Base-by-base conservation (phyloP, 2,329 filamentous ascomycete genomes). In the Arthrobotrys iridis region DNA sequence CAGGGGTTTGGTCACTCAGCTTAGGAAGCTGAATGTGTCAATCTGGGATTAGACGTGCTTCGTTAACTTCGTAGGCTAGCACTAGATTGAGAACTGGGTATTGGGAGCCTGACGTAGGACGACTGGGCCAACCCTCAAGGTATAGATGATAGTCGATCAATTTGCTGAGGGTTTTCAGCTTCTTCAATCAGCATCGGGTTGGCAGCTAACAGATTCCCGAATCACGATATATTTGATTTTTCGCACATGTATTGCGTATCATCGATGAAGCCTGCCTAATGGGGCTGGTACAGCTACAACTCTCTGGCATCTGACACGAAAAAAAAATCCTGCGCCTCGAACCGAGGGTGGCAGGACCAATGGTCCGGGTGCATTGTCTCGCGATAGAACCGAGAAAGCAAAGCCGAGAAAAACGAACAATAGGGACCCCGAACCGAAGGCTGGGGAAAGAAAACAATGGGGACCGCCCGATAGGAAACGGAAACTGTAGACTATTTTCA, bases 311-410 rank as follows among this genome's bases (percentile, higher is more conserved):
- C 59, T 73, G 68, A 65, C 45, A 30, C 52, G 68, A 73, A 59
- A 41, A 59, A n/a, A 33, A 50, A 46, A 37, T 65, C 33, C 22
- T 65, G 52, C 68, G 59, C 60, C 68, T 66, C 68, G 68, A 66
- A 60, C 60, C 68, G 68, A 73, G 68, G 68, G 48, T 72, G 67
- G 60, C n/a, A 64, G 57, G 68, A 73, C 68, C 68, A 37, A 45
- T 24, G 22, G 52, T 20, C 22, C 60, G 68, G 68, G 40, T 60
- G 55, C 18, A 55, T 73, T 66, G 68, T 73, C 40, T 37, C 26
- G 37, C 60, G 59, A 64, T 37, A 72, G 67, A 41, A 64, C 59
- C 67, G 41, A 72, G 58, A 72, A 45, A 45, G 66, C 55, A 30
- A 55, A 48, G 33, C 50, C 50, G 15, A 18, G 50, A 30, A 52